Evolutionary conservation across 2,329 filamentous ascomycete genomes (phyloP).

Genomic region (Pseudogymnoascus sp.): DNA sequence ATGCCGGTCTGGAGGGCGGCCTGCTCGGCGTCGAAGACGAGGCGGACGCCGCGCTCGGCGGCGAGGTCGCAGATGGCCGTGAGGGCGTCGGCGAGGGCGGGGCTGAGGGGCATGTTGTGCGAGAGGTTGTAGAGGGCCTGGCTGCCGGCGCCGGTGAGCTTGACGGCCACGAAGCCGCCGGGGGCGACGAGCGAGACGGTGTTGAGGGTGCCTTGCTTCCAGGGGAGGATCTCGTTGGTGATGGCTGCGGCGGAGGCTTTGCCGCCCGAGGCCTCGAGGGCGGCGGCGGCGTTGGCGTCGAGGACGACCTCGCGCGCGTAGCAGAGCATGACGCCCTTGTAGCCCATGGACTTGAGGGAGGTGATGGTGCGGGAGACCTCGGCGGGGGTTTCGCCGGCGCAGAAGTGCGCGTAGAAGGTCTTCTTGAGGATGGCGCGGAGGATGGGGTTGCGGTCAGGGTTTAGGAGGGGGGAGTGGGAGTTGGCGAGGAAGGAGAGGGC

Average conservation of each 20-base stretch:
- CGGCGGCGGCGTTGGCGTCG: conserved; percentile 42
- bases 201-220: conserved; percentile 66
- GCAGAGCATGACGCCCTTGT: conserved; percentile 73
- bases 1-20: conserved; percentile 70
- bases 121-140: conserved; percentile 61
- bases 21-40: conserved; percentile 85
- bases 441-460: conserved; percentile 67
- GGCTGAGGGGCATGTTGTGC: conserved; percentile 52
- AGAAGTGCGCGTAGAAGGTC: conserved; percentile 88
- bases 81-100: conserved; percentile 60
- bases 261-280: conserved; percentile 37
- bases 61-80: conserved; percentile 68
- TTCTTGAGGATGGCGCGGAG: conserved; percentile 64
- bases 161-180: conserved; percentile 48
- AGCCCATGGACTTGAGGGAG: conserved; percentile 65
- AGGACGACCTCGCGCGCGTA: conserved; percentile 78
- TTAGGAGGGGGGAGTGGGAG: conserved; percentile 56
- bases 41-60: conserved; percentile 56
- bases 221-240: conserved; percentile 56
- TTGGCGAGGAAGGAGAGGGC: conserved; percentile 63
- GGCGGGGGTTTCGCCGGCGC: conserved; percentile 64
- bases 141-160: conserved; percentile 75
- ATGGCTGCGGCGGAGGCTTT: conserved; percentile 42
- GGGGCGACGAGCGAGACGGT: conserved; percentile 51
- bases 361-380: conserved; percentile 62